Evolutionary conservation across 202 grass and related monocot genomes (phyloP).

Genomic region (Schoenoplectus tabernaemontani): DNA sequence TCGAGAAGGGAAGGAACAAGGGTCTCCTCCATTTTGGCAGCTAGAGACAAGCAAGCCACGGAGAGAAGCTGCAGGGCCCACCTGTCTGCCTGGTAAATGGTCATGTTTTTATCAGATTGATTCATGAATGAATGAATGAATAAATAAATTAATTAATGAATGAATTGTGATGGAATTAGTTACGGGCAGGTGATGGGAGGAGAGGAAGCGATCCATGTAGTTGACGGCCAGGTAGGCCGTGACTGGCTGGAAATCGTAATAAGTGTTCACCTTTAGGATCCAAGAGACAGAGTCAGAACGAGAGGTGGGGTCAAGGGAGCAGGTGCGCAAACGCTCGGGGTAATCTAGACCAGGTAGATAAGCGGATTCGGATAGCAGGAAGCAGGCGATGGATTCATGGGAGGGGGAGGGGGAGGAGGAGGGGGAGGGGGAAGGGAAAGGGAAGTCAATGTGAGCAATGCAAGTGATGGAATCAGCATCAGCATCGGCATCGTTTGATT

Average conservation of each 20-base stretch:
- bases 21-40: conserved; percentile 69
- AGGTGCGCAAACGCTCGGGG: conserved; percentile 2
- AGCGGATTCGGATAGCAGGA: conserved; percentile 16
- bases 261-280: conserved; percentile 51
- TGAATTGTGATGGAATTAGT: too few relatives aligned
- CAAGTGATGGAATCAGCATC: neutral
- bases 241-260: conserved; percentile 46
- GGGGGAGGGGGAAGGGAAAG: too few relatives aligned
- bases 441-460: neutral
- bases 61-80: conserved; percentile 56
- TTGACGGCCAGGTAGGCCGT: conserved; percentile 60
- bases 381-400: conserved; percentile 20
- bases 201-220: conserved; percentile 58
- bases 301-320: conserved; percentile 17
- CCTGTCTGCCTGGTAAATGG: conserved; percentile 33
- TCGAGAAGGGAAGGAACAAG: conserved; percentile 43
- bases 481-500: neutral
- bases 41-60: conserved; percentile 56
- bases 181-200: conserved; percentile 44
- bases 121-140: too few relatives aligned
- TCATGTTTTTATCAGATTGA: conserved; percentile 5
- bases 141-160: too few relatives aligned
- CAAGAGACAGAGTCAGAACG: conserved; percentile 43
- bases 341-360: conserved; percentile 28
- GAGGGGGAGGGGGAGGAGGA: neutral